Evolutionary conservation across 352 stramenopile genomes (phyloP).

Genomic region (Peronospora tabacina): DNA sequence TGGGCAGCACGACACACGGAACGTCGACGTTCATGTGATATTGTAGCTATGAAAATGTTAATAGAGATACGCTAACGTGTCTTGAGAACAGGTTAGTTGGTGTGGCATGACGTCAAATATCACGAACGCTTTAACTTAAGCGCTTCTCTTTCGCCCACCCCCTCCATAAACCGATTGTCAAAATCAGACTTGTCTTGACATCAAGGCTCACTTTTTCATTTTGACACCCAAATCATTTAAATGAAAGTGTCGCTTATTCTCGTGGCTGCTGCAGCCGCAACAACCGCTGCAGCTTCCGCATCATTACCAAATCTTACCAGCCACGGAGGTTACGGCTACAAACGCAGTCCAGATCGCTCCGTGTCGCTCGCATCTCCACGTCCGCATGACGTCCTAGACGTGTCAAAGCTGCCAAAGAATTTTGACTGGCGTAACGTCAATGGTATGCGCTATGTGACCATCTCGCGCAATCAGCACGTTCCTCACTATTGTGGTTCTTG

Average conservation of each 20-base stretch:
- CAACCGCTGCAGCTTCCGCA: not conserved
- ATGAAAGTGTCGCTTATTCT: constrained; percentile 20
- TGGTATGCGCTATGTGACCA: constrained; percentile 69
- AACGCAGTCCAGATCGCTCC: constrained; percentile 64
- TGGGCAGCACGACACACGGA: constrained; percentile 22
- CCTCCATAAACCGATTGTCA: constrained; percentile 11
- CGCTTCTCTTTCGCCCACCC: no score
- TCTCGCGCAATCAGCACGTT: constrained; percentile 83
- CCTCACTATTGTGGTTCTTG: constrained; percentile 86
- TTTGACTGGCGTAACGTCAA: constrained; percentile 90
- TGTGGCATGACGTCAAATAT: not conserved
- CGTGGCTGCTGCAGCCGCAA: not conserved
- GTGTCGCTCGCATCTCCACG: constrained; percentile 49
- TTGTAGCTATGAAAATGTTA: not conserved
- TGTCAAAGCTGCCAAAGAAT: constrained; percentile 75
- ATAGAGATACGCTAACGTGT: not conserved
- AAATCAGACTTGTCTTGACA: constrained; percentile 17
- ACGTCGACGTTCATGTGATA: constrained; percentile 11
- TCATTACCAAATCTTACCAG: constrained; percentile 2
- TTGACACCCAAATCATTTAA: constrained; percentile 14
- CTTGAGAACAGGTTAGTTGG: not conserved
- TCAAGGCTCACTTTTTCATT: constrained; percentile 17
- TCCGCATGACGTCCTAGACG: constrained; percentile 62
- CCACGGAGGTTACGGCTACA: constrained; percentile 48
- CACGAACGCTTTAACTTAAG: not conserved